Evolutionary conservation across 306 rosid genomes (phyloP).

Genomic region (Malus fusca): DNA sequence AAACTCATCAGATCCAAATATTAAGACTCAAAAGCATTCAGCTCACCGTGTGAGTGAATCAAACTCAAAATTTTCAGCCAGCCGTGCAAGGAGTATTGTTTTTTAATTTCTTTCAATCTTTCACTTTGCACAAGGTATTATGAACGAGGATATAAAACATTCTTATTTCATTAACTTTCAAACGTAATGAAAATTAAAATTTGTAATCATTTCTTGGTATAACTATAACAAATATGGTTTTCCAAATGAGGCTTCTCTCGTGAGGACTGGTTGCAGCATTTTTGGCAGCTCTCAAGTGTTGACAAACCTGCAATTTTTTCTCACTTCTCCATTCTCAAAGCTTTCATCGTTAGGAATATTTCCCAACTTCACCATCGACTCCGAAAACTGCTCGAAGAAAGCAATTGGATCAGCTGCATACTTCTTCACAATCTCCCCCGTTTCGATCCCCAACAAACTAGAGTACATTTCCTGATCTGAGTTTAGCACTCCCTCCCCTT

Average conservation of each 20-base stretch:
- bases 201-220: not conserved
- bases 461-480: conserved; percentile 84
- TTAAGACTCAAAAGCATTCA: too few relatives aligned
- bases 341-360: conserved; percentile 56
- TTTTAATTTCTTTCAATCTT: not conserved
- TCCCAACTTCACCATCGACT: conserved; percentile 87
- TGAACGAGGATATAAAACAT: not conserved
- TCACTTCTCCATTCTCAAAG: conserved; percentile 60
- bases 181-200: not conserved
- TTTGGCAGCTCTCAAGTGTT: conserved; percentile 41
- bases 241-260: not conserved
- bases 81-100: not conserved
- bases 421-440: conserved; percentile 56
- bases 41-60: too few relatives aligned
- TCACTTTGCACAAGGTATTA: not conserved
- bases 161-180: not conserved
- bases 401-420: conserved; percentile 63
- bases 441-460: conserved; percentile 49
- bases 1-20: not conserved
- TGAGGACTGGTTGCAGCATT: not conserved
- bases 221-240: not conserved
- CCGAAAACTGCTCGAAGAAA: conserved; percentile 81
- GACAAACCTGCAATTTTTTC: conserved; percentile 80
- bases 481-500: conserved; percentile 66
- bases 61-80: not conserved